Base-by-base conservation (phyloP, 1,284 basidiomycete genomes). In the Ganoderma lingzhi region DNA sequence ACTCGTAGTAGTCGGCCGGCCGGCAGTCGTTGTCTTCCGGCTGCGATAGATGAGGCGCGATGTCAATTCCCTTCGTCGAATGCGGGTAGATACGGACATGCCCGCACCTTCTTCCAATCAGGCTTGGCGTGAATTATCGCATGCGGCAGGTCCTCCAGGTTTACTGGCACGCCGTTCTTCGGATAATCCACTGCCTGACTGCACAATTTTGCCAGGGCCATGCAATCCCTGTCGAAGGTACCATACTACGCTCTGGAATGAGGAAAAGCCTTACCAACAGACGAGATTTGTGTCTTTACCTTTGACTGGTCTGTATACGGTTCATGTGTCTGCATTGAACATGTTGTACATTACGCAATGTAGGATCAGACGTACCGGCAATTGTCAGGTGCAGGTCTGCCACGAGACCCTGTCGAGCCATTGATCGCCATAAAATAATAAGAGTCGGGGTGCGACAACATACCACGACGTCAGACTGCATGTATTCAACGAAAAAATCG, bases 401-500 rank as follows among this genome's bases (percentile, higher is more conserved):
- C 51, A 90, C 78, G 41, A 93, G 78, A 30, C 91, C 92, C 92
- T 92, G 70, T 3, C 15, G 41, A 35, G 23, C 28, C 53, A 15
- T 15, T 42, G 48, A 60, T 23, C 45, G 66, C 55, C 28, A 32
- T 39, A 41, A 37, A 56, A 23, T 6, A 28, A 28, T 5, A 10
- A n/a, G 2, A 10, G 23, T 17, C 6, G 15, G 17, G 12, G 15
- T 37, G 23, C 17, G 5, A 61, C 17, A n/a, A 62, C 65, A 2
- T 48, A 92, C 92, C 81, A 92, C 80, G 37, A 93, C 85, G 75
- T 95, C 93, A 0, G 92, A 93, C 72, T 92, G 87, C 76, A 95
- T 93, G 70, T 93, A 96, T 73, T 95, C 90, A 28, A 96, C 87
- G 48, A 96, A 84, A 75, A 96, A 96, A 70, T 95, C 85, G 71